Percentiles rank a stretch among this genome's conserved stretches.
These are phyloP conservation scores for Lichenothelia convexa DNA, from an alignment of 495 filamentous ascomycete species.

Conservation along the genomic window DNA sequence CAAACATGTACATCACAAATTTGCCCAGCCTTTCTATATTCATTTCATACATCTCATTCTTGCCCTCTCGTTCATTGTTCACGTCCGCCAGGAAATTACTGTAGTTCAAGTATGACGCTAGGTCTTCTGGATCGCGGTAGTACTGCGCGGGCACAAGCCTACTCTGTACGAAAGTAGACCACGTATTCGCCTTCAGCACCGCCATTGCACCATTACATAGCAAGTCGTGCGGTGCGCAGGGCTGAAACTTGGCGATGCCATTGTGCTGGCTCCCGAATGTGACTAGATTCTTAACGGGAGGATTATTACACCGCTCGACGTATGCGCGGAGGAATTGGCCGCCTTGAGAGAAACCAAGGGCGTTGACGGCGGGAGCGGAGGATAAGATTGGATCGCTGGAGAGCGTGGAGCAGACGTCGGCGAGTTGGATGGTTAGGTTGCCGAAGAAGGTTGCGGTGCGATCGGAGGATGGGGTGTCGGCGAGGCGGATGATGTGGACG, in stretches of 20 bases:
- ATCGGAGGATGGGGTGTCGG: constrained; percentile 45
- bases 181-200: constrained; percentile 53
- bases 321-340: constrained; percentile 92
- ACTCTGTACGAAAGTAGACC: constrained; percentile 56
- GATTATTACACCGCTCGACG: constrained; percentile 72
- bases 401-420: constrained; percentile 63
- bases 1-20: constrained; percentile 83
- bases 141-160: constrained; percentile 88
- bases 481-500: constrained; percentile 64
- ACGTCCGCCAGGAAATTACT: constrained; percentile 97
- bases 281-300: constrained; percentile 63
- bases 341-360: constrained; percentile 85
- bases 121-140: constrained; percentile 35
- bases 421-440: constrained; percentile 67
- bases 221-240: constrained; percentile 47
- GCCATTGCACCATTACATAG: constrained; percentile 61
- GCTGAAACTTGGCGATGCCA: constrained; percentile 68
- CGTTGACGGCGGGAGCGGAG: constrained; percentile 67
- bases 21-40: constrained; percentile 52
- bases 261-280: constrained; percentile 92
- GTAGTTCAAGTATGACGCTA: constrained; percentile 47
- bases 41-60: constrained; percentile 56
- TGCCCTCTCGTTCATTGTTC: constrained; percentile 71
- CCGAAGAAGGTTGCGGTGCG: constrained; percentile 76
- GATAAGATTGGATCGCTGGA: constrained; percentile 59